Evolutionary conservation across 768 basidiomycete genomes (phyloP), one percentile per base, ranked within the genome.

Genomic region (Saitozyma sp.): DNA sequence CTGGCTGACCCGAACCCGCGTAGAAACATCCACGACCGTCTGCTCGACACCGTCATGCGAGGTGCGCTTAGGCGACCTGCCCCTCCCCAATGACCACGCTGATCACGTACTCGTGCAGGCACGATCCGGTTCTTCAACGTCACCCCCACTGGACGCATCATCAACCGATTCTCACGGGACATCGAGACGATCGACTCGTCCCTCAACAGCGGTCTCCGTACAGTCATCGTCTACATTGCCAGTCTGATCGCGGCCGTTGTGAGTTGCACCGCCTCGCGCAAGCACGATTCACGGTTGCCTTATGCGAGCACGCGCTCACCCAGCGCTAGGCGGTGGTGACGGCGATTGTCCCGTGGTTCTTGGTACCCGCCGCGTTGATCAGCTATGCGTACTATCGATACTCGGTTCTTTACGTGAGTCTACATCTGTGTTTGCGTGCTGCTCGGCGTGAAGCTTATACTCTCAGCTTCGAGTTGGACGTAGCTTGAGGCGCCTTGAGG

Each of bases 401-500:
- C 56, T 90, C 16, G 86, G 88, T 1, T 81, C 88, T 56, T 39
- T 76, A 74, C 60, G 67, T 73, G 54, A 61, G 70, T 64, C 37
- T 7, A 2, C 9, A 11, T 43, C 42, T n/a, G n/a, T 29, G 2
- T 29, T 29, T 6, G 19, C 20, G 4, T 56, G 11, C 11, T 49
- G 9, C n/a, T 17, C 37, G n/a, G 6, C 38, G 39, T 43, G 40
- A 8, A 38, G 56, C 56, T 59, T 48, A 69, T 49, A 1, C 16
- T 53, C 1, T 29, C 72, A 78, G 66, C 64, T 81, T 38, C 87
- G 86, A 69, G 90, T 89, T 0, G 89, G 90, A 0, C 85, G 92
- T 50, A 91, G 93, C 72, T 81, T 95, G 17, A 85, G 91, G 61
- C 84, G 93, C 17, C 91, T 96, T 87, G 93, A 95, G 76, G 90